A percentile compares a stretch with the other conserved stretches of the same genome.
Conservation (phyloP, 2,329 filamentous ascomycete genomes). For the Scedosporium minutisporum region DNA sequence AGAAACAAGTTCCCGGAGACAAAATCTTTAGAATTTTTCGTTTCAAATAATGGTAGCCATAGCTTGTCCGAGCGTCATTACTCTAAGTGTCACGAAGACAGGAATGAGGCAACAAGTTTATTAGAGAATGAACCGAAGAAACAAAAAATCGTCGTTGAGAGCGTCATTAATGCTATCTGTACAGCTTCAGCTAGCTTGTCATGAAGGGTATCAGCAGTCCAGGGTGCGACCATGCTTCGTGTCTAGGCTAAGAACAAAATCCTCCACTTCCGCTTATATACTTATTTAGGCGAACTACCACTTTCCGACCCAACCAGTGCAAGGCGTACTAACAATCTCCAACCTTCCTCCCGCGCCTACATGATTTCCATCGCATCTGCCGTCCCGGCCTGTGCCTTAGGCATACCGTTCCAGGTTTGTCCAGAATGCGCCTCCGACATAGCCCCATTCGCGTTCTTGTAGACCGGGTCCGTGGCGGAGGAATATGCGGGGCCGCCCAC, state of each 20-base stretch:
- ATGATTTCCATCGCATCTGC: constrained; percentile 8
- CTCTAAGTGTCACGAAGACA: no score
- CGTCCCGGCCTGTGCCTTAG: constrained; percentile 4
- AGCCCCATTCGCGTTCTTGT: constrained; percentile 29
- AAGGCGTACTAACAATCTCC: neutral
- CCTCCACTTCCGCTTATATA: neutral
- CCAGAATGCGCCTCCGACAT: neutral
- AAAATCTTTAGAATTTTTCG: no score
- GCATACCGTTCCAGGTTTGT: neutral
- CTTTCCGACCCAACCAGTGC: neutral
- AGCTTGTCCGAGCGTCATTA: no score
- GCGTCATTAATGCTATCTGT: neutral
- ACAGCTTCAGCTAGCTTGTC: neutral
- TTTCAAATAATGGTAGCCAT: no score
- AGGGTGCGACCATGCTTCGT: neutral
- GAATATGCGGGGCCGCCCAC: constrained; percentile 29
- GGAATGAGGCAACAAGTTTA: no score
- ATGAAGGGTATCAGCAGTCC: neutral
- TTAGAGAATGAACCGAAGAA: no score
- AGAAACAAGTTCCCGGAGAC: no score
- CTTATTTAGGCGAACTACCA: neutral
- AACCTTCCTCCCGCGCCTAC: neutral
- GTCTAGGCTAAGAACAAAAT: neutral
- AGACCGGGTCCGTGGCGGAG: constrained; percentile 60
- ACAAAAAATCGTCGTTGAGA: no score